Evolutionary conservation across 179 eudicot genomes (phyloP).

Genomic region (Amaranthus tricolor): DNA sequence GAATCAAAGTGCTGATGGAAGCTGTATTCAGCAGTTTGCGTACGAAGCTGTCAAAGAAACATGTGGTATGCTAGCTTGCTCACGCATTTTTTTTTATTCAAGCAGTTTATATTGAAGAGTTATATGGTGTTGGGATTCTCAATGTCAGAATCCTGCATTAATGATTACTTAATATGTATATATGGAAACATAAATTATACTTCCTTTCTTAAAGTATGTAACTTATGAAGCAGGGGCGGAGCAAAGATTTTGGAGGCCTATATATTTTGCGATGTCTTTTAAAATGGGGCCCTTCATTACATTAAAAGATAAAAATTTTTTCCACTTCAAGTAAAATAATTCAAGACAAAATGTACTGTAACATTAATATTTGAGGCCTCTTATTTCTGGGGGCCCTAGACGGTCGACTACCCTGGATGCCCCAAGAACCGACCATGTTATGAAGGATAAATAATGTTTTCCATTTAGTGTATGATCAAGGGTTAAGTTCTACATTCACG

Average conservation of each 20-base stretch:
- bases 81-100: background rate
- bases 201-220: background rate
- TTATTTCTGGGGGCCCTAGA: no score
- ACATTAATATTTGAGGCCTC: no score
- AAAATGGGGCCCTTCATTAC: no score
- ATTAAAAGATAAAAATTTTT: no score
- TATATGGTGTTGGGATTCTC: constrained; percentile 8
- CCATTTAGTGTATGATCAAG: background rate
- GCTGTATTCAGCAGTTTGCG: constrained; percentile 47
- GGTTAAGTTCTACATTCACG: background rate
- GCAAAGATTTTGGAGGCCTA: no score
- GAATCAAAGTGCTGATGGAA: constrained; percentile 31
- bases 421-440: no score
- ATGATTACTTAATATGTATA: background rate
- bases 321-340: no score
- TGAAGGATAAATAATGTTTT: background rate
- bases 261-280: no score
- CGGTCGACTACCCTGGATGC: no score
- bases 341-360: no score
- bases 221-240: background rate
- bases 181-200: background rate
- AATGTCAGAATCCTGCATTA: background rate
- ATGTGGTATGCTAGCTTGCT: constrained; percentile 47
- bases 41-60: constrained; percentile 55
- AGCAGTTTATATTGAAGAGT: background rate